Evolutionary conservation across 1,284 basidiomycete species (phyloP), one percentile per base, ranked within the genome.

Genomic region (Pseudozyma sp.): DNA sequence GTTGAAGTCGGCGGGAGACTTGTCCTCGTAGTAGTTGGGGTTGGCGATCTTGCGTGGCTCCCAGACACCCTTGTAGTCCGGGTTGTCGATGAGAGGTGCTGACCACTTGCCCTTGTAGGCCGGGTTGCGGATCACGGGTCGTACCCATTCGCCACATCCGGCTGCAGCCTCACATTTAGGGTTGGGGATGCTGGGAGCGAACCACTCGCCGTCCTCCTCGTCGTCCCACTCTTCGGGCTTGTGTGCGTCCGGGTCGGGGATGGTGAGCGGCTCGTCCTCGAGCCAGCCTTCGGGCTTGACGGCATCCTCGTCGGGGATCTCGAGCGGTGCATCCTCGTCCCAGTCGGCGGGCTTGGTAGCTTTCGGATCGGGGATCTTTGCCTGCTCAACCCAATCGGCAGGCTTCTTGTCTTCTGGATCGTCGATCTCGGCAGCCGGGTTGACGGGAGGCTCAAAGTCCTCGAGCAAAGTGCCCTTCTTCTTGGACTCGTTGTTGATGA

Each of bases 151-250:
- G 83, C 97, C 97, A 82, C 97, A 99, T 47, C 97, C 97, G 78
- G 94, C 90, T 65, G 90, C 94, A 64, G 91, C 91, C 75, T 90
- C 88, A 79, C 94, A 92, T 89, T 97, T 97, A 63, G 85, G 85
- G 81, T 85, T 86, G 37, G 89, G 87, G 62, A 99, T 88, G 67
- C 89, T 90, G 31, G 96, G 94, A 11, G 94, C 89, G 68, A 97
- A 89, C 94, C 94, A 99, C 84, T 98, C 96, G 85, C 97, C 97
- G 81, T 99, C 96, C 85, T 99, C 96, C 85, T 98, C 97, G 78
- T 99, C 93, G 84, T 97, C 95, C 97, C 97, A 99, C 86, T 99
- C 97, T 85, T 98, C 96, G 33, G 97, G 97, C 89, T 98, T 98
- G 87, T 91, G 90, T 48, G 94, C 92, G 77, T 94, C 92, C 2